phyloP scores from a whole-genome alignment of 106 monocot genomes.

The Xerophyta viscosa region DNA sequence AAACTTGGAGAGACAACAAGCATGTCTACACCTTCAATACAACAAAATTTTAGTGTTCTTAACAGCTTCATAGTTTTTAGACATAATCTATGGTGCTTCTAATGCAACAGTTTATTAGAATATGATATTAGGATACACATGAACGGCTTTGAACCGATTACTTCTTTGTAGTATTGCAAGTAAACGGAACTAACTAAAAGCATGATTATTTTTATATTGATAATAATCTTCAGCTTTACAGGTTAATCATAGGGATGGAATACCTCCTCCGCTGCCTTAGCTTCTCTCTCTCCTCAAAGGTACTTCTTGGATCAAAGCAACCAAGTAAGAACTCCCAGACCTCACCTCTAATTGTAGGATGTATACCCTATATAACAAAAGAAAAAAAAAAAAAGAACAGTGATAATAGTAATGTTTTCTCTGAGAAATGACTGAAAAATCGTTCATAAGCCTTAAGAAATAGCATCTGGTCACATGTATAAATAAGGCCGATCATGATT shows the following conservation, averaged over 20 bases:
- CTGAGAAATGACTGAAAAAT: neutral
- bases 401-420: neutral
- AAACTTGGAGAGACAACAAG: too few relatives aligned
- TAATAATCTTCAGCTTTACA: neutral
- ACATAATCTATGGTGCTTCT: neutral
- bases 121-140: neutral
- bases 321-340: slow-evolving; percentile 99
- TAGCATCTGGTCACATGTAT: too few relatives aligned
- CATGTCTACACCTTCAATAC: too few relatives aligned
- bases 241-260: neutral
- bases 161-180: neutral
- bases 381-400: neutral
- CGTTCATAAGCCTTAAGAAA: neutral
- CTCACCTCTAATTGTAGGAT: slow-evolving; percentile 92
- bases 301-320: slow-evolving; percentile 83
- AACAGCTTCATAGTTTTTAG: neutral
- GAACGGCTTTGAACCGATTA: neutral
- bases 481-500: too few relatives aligned
- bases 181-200: neutral
- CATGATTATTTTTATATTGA: neutral
- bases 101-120: neutral
- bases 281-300: slow-evolving; percentile 73
- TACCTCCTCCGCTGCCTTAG: slow-evolving; percentile 74
- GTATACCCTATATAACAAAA: slow-evolving; percentile 53
- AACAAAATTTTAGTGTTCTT: too few relatives aligned